Base-by-base conservation (phyloP, 345 rosid genomes). In the Melaleuca alternifolia region DNA sequence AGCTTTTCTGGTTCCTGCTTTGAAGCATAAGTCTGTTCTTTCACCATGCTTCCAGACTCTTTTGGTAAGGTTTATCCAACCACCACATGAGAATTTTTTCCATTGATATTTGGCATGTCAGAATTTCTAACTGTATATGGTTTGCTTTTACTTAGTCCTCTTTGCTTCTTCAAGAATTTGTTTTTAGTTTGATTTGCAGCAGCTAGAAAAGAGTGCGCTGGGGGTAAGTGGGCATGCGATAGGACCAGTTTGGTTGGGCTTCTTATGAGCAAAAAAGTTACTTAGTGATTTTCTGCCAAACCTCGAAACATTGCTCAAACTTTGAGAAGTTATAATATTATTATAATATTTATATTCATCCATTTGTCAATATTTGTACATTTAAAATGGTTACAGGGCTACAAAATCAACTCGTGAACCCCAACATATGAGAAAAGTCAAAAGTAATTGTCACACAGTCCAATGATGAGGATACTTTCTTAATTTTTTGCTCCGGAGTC, bases 21-120 rank as follows among this genome's bases (percentile, higher is more conserved):
- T 97, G 91, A 97, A 94, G 94, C 98, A 97, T 92, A 93, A 89
- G 84, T 93, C 94, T 89, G 90, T 95, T 86, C 90, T 96, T 65
- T 87, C 88, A 79, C 97, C 95, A 85, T 92, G 97, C 94, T 90
- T 95, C 87, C 92, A 88, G 87, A 90, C 90, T 86, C 88, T 96
- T 88, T 90, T 93, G 99, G 99, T 97, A 93, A 95, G 92, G 83
- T 83, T 85, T 85, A 85, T 85, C 86, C 83, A 82, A 88, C 88
- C 86, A 85, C 82, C 84, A 53, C 56, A 51, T 89, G 52, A 30
- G 46, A 77, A 52, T 83, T 50, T 28, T 83, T 83, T 83, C 57
- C 85, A 83, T 83, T 83, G 44, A 5, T 84, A 18, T 71, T 37
- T 71, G 81, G 81, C 48, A 71, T 37, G 26, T 71, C 81, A 18